Base-by-base conservation (phyloP, 2,329 filamentous ascomycete species). In the Colletotrichum theobromicola region DNA sequence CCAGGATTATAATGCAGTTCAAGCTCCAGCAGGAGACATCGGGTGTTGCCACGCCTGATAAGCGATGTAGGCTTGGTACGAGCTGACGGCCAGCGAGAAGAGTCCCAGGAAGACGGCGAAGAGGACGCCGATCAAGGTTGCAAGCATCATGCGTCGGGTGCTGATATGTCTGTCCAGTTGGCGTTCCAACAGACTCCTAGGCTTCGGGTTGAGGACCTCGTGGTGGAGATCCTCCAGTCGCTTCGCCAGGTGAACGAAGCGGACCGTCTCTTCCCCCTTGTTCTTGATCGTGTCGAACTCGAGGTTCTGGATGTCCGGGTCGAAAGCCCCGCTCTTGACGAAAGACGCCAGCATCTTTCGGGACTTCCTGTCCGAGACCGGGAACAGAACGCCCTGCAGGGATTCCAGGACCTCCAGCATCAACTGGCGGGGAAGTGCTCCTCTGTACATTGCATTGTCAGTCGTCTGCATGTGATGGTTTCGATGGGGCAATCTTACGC, bases 61-160 rank as follows among this genome's bases (percentile, higher is more conserved):
- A 9, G 70, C 77, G 42, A 79, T 64, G 70, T 77, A 79, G 4
- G 78, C 66, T 46, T 80, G 78, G 46, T 74, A 79, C 1, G 70
- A 63, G 34, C 76, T 75, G 13, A 79, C 71, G 9, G 30, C 67
- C 7, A 79, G 65, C 5, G 63, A 63, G 26, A 77, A 21, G 4
- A 76, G 24, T 4, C 78, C 78, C 3, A 79, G 72, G 1, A 78
- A 4, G 4, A 79, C 64, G 0, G 77, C 78, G 42, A 79, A 70
- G 4, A 77, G 26, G 3, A 79, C 71, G 4, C 77, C 78, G 4
- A 76, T 65, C 55, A 79, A 55, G 13, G 77, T 80, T 18, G 77
- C 79, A 77, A 80, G 77, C 79, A 79, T 79, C 34, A 77, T 67
- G 61, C 79, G 75, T 13, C 77, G 75, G 9, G 77, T 75, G 26